phyloP scores from a whole-genome alignment of 495 filamentous ascomycete species.

The Lepraria neglecta region DNA sequence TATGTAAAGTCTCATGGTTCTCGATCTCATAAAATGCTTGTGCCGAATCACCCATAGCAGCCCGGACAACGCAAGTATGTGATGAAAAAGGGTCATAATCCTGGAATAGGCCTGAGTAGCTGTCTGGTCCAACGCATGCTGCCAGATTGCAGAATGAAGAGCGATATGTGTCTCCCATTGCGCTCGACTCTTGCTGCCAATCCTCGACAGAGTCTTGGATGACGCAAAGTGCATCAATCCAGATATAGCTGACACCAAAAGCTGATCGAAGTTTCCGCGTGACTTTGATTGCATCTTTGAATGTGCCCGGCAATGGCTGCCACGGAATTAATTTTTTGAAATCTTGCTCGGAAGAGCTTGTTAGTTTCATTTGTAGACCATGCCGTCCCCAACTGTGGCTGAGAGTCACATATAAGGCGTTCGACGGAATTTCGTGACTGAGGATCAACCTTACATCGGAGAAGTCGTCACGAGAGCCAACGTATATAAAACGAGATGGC shows the following conservation, averaged over 20 bases:
- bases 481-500: background rate
- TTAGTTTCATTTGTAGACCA: background rate
- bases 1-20: background rate
- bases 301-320: background rate
- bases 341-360: background rate
- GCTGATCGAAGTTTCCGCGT: background rate
- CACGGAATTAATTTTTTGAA: no score
- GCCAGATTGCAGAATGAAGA: slow-evolving; percentile 5
- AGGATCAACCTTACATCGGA: background rate
- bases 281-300: background rate
- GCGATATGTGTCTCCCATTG: background rate
- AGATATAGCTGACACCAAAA: slow-evolving; percentile 16
- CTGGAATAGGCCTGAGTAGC: background rate
- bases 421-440: no score
- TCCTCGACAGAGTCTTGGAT: slow-evolving; percentile 13
- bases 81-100: background rate
- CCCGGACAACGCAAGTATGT: background rate
- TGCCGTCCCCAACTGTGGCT: no score
- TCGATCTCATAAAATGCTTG: background rate
- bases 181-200: no score
- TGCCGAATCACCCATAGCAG: background rate
- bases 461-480: background rate
- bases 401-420: no score
- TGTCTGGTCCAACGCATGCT: slow-evolving; percentile 2
- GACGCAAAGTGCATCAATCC: slow-evolving; percentile 23